These are phyloP conservation scores for Suillus brevipes DNA, from an alignment of 768 basidiomycete species.

Conservation along the genomic window DNA sequence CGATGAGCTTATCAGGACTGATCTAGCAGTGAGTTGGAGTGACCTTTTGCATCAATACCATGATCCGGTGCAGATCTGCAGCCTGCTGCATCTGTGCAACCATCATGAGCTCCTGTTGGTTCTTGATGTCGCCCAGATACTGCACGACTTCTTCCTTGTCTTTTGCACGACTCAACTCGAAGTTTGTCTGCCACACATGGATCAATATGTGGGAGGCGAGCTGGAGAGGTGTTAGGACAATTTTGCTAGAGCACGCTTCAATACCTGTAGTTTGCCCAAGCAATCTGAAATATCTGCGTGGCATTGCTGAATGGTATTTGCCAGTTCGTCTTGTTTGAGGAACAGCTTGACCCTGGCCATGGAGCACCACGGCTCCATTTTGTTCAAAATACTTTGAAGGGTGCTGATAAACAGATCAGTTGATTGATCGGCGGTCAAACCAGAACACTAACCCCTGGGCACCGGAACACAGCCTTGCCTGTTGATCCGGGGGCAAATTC, in stretches of 20 bases:
- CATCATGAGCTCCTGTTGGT: conserved; percentile 38
- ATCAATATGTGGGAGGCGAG: conserved; percentile 47
- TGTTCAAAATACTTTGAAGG: conserved; percentile 36
- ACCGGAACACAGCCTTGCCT: conserved; percentile 33
- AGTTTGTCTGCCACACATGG: conserved; percentile 49
- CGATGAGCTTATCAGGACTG: conserved; percentile 17
- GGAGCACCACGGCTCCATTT: conserved; percentile 47
- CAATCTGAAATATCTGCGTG: conserved; percentile 48
- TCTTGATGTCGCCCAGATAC: conserved; percentile 45
- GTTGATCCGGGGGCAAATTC: conserved; percentile 27
- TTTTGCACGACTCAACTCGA: conserved; percentile 36
- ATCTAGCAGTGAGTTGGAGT: neutral
- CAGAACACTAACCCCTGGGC: conserved; percentile 33
- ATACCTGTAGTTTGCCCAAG: conserved; percentile 48
- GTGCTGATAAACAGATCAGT: conserved; percentile 20
- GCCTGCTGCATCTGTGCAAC: conserved; percentile 34
- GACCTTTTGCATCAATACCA: conserved; percentile 53
- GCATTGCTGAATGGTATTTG: conserved; percentile 45
- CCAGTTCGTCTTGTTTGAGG: conserved; percentile 45
- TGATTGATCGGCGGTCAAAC: neutral
- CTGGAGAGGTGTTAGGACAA: conserved; percentile 26
- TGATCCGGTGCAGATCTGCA: conserved; percentile 41
- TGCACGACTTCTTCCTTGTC: conserved; percentile 47
- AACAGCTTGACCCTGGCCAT: conserved; percentile 43
- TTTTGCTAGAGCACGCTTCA: conserved; percentile 11